Percentiles rank a stretch among this genome's conserved stretches.
phyloP scores from a whole-genome alignment of 148 eudicot species.

The Drosera capensis region DNA sequence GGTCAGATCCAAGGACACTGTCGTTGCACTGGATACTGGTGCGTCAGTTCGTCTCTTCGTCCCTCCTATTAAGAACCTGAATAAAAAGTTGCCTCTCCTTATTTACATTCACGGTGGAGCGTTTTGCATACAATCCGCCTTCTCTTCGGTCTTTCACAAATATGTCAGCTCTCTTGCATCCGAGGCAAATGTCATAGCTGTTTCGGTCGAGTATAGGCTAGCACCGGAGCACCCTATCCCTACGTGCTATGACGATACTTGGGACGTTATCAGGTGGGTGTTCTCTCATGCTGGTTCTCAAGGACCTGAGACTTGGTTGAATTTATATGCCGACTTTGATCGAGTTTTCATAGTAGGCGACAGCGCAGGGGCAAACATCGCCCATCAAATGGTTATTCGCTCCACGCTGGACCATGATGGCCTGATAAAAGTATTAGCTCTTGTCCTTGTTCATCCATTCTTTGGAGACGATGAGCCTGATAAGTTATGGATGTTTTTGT shows the following conservation, averaged over 20 bases:
- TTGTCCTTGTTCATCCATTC: slow-evolving; percentile 20
- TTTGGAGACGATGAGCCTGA: slow-evolving; percentile 17
- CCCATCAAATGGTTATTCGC: slow-evolving; percentile 20
- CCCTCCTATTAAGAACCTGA: slow-evolving; percentile 5
- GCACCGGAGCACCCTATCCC: slow-evolving; percentile 46
- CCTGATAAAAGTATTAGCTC: not conserved
- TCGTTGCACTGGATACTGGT: slow-evolving; percentile 9
- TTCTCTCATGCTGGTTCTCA: slow-evolving; percentile 9
- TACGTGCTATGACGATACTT: slow-evolving; percentile 29
- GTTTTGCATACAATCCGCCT: slow-evolving; percentile 27
- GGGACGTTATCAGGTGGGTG: slow-evolving; percentile 28
- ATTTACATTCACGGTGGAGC: slow-evolving; percentile 36
- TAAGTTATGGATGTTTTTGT: slow-evolving; percentile 13
- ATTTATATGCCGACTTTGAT: slow-evolving; percentile 11
- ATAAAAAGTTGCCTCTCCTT: slow-evolving; percentile 16
- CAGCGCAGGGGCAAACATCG: slow-evolving; percentile 43
- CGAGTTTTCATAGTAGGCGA: slow-evolving; percentile 33
- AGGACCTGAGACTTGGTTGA: slow-evolving; percentile 22
- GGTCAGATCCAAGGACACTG: slow-evolving; percentile 27
- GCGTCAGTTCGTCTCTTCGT: slow-evolving; percentile 22
- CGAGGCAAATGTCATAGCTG: slow-evolving; percentile 11
- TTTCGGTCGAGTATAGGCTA: slow-evolving; percentile 28
- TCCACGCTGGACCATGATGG: slow-evolving; percentile 2
- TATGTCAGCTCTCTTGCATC: slow-evolving; percentile 17
- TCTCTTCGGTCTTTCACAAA: slow-evolving; percentile 16